Percentiles rank a stretch among this genome's conserved stretches.
phyloP scores from a whole-genome alignment of 208 protist species.

The Wallacemonas sp. region DNA sequence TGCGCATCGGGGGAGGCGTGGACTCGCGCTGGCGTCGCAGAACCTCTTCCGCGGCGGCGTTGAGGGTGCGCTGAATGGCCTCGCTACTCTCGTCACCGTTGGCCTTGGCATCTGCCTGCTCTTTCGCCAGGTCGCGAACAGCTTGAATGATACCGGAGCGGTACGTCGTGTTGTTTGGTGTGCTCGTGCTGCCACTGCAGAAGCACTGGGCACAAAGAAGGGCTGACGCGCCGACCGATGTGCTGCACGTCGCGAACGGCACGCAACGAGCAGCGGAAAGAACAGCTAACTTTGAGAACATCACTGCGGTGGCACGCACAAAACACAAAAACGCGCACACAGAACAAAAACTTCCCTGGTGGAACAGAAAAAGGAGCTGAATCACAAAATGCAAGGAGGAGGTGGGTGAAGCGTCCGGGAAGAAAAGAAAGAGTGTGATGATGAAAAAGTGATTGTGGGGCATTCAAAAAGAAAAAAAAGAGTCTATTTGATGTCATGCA shows the following conservation, averaged over 20 bases:
- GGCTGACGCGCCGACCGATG: background rate
- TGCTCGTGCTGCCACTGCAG: background rate
- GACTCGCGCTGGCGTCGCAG: conserved; percentile 5
- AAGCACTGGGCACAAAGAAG: background rate
- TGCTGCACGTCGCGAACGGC: background rate
- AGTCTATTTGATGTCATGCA: too few relatives aligned
- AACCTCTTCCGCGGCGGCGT: conserved; percentile 8
- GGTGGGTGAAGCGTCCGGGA: too few relatives aligned
- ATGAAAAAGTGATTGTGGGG: too few relatives aligned
- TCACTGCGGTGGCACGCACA: too few relatives aligned
- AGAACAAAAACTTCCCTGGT: background rate
- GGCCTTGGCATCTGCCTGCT: background rate
- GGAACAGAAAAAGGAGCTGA: background rate
- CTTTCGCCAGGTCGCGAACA: conserved; percentile 13
- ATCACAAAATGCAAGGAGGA: background rate
- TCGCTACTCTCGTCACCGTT: background rate
- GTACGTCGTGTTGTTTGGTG: background rate
- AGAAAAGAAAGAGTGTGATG: too few relatives aligned
- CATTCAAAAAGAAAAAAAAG: too few relatives aligned
- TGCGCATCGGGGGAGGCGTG: background rate
- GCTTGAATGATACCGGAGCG: conserved; percentile 10
- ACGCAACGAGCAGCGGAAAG: background rate
- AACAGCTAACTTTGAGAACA: background rate
- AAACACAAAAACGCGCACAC: too few relatives aligned
- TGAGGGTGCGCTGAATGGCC: conserved; percentile 7